A percentile compares a stretch with the other conserved stretches of the same genome.
These are phyloP conservation scores for Raffaelea arxii DNA, from an alignment of 2,329 filamentous ascomycete species.

Conservation along the genomic window DNA sequence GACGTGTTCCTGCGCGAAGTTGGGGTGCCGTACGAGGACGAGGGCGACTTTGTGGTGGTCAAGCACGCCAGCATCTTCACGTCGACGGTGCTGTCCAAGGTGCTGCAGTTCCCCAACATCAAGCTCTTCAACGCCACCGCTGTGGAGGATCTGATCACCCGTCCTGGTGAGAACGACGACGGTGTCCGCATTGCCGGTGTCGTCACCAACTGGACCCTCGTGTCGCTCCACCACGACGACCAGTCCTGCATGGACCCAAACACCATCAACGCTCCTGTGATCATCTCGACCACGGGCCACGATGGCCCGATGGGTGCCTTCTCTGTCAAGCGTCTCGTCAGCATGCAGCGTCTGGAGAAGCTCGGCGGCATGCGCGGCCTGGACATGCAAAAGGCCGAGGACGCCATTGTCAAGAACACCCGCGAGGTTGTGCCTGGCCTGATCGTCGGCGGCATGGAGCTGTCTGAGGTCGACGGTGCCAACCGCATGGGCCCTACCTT, in stretches of 20 bases:
- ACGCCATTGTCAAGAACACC: constrained; percentile 87
- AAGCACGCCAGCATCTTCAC: constrained; percentile 93
- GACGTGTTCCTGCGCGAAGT: constrained; percentile 75
- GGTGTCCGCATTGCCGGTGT: constrained; percentile 72
- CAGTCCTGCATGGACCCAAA: constrained; percentile 96
- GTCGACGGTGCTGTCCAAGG: constrained; percentile 73
- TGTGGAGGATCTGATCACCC: constrained; percentile 88
- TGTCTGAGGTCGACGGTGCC: constrained; percentile 81
- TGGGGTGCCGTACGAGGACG: constrained; percentile 78
- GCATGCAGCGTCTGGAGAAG: constrained; percentile 74
- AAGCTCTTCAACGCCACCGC: constrained; percentile 95
- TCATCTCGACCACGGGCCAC: constrained; percentile 86
- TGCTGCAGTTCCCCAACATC: constrained; percentile 77
- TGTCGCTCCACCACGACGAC: constrained; percentile 78
- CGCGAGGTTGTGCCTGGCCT: constrained; percentile 80
- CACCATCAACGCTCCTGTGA: constrained; percentile 84
- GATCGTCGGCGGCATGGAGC: constrained; percentile 91
- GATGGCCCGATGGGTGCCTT: constrained; percentile 89
- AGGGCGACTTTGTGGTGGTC: constrained; percentile 81
- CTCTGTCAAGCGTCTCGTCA: constrained; percentile 80
- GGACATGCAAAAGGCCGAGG: constrained; percentile 86
- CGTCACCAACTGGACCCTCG: constrained; percentile 92
- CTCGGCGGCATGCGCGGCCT: constrained; percentile 87
- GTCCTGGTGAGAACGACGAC: constrained; percentile 35
- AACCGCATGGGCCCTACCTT: constrained; percentile 89